phyloP scores from a whole-genome alignment of 2,329 filamentous ascomycete species.

The Exophiala mesophila region DNA sequence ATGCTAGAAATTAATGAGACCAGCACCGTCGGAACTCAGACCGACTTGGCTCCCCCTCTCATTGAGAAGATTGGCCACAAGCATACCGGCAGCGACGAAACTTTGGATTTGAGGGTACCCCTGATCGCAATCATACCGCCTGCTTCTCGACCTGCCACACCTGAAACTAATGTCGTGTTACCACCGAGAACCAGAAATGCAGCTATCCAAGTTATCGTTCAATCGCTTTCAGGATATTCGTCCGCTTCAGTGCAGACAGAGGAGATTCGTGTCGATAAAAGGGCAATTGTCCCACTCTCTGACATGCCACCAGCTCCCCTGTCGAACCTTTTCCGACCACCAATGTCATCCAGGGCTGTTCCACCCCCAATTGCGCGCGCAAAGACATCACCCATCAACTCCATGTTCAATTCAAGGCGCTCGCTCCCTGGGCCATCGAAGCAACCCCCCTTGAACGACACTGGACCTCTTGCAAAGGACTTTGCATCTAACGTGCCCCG shows the following conservation, averaged over 20 bases:
- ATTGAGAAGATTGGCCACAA: slow-evolving; percentile 16
- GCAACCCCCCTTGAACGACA: slow-evolving; percentile 54
- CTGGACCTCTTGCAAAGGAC: slow-evolving; percentile 61
- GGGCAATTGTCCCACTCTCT: slow-evolving; percentile 67
- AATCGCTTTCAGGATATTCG: slow-evolving; percentile 42
- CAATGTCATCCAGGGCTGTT: slow-evolving; percentile 29
- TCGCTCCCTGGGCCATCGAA: slow-evolving; percentile 17
- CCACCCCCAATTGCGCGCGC: slow-evolving; percentile 17
- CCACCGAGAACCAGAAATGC: slow-evolving; percentile 77
- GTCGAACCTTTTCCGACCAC: slow-evolving; percentile 40
- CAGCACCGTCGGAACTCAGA: slow-evolving; percentile 23
- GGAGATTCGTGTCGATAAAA: slow-evolving; percentile 77
- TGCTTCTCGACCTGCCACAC: slow-evolving; percentile 73
- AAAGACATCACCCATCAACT: slow-evolving; percentile 30
- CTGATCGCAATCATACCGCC: slow-evolving; percentile 91
- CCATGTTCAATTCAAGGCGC: slow-evolving; percentile 29
- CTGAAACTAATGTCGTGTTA: slow-evolving; percentile 59
- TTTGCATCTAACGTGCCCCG: slow-evolving; percentile 53
- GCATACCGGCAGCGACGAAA: slow-evolving; percentile 23
- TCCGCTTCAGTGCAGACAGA: slow-evolving; percentile 76
- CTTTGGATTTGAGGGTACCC: slow-evolving; percentile 57
- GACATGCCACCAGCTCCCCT: slow-evolving; percentile 78
- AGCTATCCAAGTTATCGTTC: slow-evolving; percentile 68
- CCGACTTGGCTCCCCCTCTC: slow-evolving; percentile 13
- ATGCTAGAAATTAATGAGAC: slow-evolving; percentile 19